phyloP scores from a whole-genome alignment of 2,329 filamentous ascomycete genomes.

The Sporothrix pallida region DNA sequence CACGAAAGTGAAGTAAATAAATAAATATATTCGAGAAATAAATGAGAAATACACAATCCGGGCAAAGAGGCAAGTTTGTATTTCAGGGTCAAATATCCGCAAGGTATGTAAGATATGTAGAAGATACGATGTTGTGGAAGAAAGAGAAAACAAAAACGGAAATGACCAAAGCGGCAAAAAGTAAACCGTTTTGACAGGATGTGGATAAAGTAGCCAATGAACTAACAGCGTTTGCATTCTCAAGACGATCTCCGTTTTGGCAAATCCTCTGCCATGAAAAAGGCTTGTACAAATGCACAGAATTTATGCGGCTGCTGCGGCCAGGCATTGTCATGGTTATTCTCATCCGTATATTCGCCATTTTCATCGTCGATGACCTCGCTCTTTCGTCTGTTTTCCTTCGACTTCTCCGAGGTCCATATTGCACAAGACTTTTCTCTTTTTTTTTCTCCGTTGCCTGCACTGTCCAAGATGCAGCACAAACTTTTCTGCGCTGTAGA shows the following conservation, averaged over 20 bases:
- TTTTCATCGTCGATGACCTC: background rate
- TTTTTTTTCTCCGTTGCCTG: no score
- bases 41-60: no score
- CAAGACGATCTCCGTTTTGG: background rate
- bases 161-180: background rate
- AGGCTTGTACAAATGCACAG: background rate
- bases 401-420: constrained; percentile 5
- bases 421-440: background rate
- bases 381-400: background rate
- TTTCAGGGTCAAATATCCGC: no score
- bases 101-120: no score
- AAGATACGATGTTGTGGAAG: background rate
- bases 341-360: background rate
- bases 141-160: background rate
- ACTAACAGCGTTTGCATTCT: constrained; percentile 1
- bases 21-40: background rate
- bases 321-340: background rate
- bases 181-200: constrained; percentile 6
- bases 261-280: no score
- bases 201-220: background rate
- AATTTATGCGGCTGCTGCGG: background rate
- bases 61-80: no score
- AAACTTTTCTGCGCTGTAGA: background rate
- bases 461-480: no score
- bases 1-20: background rate